Evolutionary conservation across 257 asterid genomes (phyloP).

Genomic region (Lantana camara): DNA sequence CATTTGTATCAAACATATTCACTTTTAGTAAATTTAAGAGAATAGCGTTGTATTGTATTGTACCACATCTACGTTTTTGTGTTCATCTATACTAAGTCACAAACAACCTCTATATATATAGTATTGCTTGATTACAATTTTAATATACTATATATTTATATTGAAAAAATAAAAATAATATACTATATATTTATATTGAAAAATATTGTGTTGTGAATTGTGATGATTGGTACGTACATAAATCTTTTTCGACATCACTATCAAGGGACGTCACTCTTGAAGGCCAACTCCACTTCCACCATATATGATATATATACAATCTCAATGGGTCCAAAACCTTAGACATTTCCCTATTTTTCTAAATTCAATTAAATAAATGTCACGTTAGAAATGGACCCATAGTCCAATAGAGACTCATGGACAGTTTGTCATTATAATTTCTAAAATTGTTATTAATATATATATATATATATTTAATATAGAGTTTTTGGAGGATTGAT

Average conservation of each 20-base stretch:
- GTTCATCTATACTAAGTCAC: too few relatives aligned
- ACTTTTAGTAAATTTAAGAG: too few relatives aligned
- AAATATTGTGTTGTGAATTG: too few relatives aligned
- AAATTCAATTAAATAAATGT: constrained; percentile 22
- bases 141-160: too few relatives aligned
- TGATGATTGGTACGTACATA: background rate
- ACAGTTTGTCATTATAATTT: constrained; percentile 25
- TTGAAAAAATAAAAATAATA: too few relatives aligned
- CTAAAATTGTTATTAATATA: background rate
- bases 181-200: too few relatives aligned
- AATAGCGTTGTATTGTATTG: too few relatives aligned
- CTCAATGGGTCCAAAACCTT: constrained; percentile 25
- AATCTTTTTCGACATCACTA: constrained; percentile 25
- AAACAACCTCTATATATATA: too few relatives aligned
- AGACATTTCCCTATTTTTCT: constrained; percentile 16
- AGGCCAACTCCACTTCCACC: constrained; percentile 32
- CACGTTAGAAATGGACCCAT: constrained; percentile 29
- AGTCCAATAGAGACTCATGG: constrained; percentile 29
- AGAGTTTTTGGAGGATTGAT: constrained; percentile 13
- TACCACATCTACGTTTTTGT: too few relatives aligned
- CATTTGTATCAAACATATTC: too few relatives aligned
- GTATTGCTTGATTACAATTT: too few relatives aligned
- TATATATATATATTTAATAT: background rate
- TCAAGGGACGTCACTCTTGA: constrained; percentile 34
- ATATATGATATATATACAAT: constrained; percentile 23